Evolutionary conservation across 371 early-diverging fungal genomes (phyloP).

Genomic region (Mucor irregularis): DNA sequence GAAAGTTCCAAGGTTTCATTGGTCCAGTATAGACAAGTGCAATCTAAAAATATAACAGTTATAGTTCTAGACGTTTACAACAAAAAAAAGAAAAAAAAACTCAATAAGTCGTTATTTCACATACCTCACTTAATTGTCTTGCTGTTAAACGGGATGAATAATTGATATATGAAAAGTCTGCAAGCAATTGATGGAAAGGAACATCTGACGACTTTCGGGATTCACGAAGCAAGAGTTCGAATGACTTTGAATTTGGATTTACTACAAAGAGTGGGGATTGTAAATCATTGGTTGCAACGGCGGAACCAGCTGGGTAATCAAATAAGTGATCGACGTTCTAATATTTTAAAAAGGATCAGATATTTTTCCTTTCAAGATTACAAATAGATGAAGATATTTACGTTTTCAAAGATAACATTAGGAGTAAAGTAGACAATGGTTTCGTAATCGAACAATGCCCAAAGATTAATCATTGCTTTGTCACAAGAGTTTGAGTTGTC

Average conservation of each 20-base stretch:
- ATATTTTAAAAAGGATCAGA: too few relatives aligned
- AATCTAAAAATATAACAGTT: constrained; percentile 11
- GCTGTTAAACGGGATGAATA: neutral
- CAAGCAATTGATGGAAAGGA: neutral
- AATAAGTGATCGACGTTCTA: constrained; percentile 35
- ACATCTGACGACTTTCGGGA: neutral
- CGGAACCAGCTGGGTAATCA: constrained; percentile 12
- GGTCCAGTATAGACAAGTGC: constrained; percentile 18
- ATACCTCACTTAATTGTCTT: neutral
- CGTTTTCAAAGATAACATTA: constrained; percentile 31
- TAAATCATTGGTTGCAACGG: constrained; percentile 1
- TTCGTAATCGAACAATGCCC: constrained; percentile 14
- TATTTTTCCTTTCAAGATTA: too few relatives aligned
- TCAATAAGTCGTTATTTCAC: neutral
- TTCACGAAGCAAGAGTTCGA: constrained; percentile 8
- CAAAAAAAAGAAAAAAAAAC: too few relatives aligned
- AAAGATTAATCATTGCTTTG: neutral
- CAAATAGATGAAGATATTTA: too few relatives aligned
- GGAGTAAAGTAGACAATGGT: constrained; percentile 33
- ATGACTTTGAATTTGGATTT: constrained; percentile 14
- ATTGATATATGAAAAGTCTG: neutral
- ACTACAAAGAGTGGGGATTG: constrained; percentile 8
- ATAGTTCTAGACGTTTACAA: too few relatives aligned
- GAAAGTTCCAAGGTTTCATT: constrained; percentile 41
- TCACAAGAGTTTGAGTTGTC: too few relatives aligned